A percentile compares a stretch with the other conserved stretches of the same genome.
Conservation (phyloP, 1,139 yeast genomes). For the Taphrina pruni region DNA sequence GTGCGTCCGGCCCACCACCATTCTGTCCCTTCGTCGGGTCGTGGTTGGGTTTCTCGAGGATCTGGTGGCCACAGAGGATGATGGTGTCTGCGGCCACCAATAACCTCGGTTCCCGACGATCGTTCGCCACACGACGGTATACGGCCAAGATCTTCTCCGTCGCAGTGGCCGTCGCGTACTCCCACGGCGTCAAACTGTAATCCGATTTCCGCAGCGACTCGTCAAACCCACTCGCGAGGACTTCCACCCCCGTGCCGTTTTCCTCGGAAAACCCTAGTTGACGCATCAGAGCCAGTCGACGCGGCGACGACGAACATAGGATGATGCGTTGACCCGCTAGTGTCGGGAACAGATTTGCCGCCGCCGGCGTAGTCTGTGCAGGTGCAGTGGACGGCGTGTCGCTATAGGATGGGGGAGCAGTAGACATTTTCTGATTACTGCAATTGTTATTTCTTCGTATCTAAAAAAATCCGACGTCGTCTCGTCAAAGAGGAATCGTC, state of each 20-base stretch:
- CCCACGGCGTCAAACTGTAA: conserved; percentile 50
- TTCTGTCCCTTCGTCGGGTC: too few relatives aligned
- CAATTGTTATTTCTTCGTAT: too few relatives aligned
- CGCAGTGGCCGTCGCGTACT: conserved; percentile 77
- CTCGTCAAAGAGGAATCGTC: too few relatives aligned
- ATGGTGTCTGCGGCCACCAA: conserved; percentile 86
- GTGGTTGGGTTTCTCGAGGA: conserved; percentile 78
- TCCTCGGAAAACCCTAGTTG: conserved; percentile 64
- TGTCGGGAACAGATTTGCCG: conserved; percentile 42
- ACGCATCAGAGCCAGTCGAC: conserved; percentile 70
- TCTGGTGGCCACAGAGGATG: conserved; percentile 63
- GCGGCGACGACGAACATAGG: conserved; percentile 83
- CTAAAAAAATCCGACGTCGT: too few relatives aligned
- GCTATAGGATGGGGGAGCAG: conserved; percentile 24
- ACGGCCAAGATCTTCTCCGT: conserved; percentile 68
- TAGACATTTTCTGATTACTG: not conserved
- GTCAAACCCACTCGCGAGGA: conserved; percentile 67
- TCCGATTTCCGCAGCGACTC: conserved; percentile 69
- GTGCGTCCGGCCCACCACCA: conserved; percentile 53
- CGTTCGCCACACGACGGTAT: conserved; percentile 54
- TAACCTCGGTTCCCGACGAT: conserved; percentile 54
- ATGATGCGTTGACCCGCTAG: conserved; percentile 54
- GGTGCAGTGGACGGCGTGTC: not conserved
- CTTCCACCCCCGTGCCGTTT: conserved; percentile 49
- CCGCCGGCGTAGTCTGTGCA: not conserved